A percentile compares a stretch with the other conserved stretches of the same genome.
Conservation (phyloP, 306 rosid species). For the Fragaria ananassa region DNA sequence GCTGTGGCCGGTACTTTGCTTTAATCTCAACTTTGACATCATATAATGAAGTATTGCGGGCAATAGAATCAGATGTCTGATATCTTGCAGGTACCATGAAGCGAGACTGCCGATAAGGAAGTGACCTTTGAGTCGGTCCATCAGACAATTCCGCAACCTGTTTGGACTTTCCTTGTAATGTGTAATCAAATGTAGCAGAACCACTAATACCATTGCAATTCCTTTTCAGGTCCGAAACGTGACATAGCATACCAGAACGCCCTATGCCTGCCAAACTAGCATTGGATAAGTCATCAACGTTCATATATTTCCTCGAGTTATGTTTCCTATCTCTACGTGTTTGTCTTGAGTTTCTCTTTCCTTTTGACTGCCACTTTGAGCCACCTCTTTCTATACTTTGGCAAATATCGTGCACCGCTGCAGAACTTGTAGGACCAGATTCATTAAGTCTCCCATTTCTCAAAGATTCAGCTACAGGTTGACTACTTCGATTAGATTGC, state of each 20-base stretch:
- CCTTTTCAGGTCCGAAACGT: slow-evolving; percentile 44
- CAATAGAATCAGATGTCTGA: slow-evolving; percentile 51
- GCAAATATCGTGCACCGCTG: slow-evolving; percentile 38
- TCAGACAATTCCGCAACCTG: slow-evolving; percentile 53
- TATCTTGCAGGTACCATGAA: slow-evolving; percentile 66
- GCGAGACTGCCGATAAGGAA: slow-evolving; percentile 86
- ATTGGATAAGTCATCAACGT: slow-evolving; percentile 45
- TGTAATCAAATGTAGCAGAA: slow-evolving; percentile 29
- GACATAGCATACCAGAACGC: slow-evolving; percentile 37
- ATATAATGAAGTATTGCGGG: slow-evolving; percentile 48
- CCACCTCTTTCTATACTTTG: slow-evolving; percentile 57
- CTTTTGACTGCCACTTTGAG: slow-evolving; percentile 92
- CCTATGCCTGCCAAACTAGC: slow-evolving; percentile 44
- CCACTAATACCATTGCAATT: slow-evolving; percentile 43
- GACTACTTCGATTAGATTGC: slow-evolving; percentile 51
- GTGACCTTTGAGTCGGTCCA: slow-evolving; percentile 59
- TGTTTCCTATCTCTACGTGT: slow-evolving; percentile 53
- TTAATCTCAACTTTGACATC: slow-evolving; percentile 72
- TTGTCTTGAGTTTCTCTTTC: slow-evolving; percentile 88
- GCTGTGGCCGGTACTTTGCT: slow-evolving; percentile 72
- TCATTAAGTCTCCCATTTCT: slow-evolving; percentile 49
- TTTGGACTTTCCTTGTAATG: slow-evolving; percentile 41
- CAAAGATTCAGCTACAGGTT: slow-evolving; percentile 40
- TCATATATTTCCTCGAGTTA: slow-evolving; percentile 44
- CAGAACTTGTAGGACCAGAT: slow-evolving; percentile 55